Percentiles rank a stretch among this genome's conserved stretches.
Evolutionary conservation across 2,329 filamentous ascomycete genomes (phyloP).

Genomic region (Hawksworthiomyces lignivorus): DNA sequence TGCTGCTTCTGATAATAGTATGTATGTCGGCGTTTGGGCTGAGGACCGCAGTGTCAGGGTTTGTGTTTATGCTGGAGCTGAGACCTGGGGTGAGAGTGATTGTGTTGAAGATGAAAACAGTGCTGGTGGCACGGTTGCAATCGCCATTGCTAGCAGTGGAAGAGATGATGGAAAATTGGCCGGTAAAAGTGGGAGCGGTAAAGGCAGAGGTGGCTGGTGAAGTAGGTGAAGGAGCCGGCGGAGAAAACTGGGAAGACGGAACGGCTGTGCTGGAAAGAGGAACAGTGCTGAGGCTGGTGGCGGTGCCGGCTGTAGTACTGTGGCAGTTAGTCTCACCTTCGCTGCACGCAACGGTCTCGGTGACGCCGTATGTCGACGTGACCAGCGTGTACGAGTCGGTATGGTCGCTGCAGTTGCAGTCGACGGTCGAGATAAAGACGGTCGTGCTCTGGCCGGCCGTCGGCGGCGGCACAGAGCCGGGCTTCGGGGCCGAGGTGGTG

Average conservation of each 20-base stretch:
- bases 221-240: background rate
- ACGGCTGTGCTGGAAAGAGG: background rate
- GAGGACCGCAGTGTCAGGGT: background rate
- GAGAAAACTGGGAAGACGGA: too few relatives aligned
- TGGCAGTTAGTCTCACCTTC: constrained; percentile 14
- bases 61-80: background rate
- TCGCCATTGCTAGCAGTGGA: too few relatives aligned
- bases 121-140: too few relatives aligned
- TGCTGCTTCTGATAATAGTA: background rate
- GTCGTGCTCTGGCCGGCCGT: background rate
- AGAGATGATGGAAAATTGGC: background rate
- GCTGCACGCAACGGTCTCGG: constrained; percentile 11
- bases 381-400: background rate
- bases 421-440: constrained; percentile 14
- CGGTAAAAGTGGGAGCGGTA: background rate
- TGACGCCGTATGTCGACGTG: constrained; percentile 3
- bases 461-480: background rate
- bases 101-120: background rate
- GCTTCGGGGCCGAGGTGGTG: background rate
- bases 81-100: background rate
- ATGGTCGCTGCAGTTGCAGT: constrained; percentile 12
- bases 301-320: background rate
- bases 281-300: background rate
- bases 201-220: background rate
- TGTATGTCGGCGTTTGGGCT: background rate